Evolutionary conservation across 2,329 filamentous ascomycete genomes (phyloP).

Genomic region (Scedosporium aurantiacum): DNA sequence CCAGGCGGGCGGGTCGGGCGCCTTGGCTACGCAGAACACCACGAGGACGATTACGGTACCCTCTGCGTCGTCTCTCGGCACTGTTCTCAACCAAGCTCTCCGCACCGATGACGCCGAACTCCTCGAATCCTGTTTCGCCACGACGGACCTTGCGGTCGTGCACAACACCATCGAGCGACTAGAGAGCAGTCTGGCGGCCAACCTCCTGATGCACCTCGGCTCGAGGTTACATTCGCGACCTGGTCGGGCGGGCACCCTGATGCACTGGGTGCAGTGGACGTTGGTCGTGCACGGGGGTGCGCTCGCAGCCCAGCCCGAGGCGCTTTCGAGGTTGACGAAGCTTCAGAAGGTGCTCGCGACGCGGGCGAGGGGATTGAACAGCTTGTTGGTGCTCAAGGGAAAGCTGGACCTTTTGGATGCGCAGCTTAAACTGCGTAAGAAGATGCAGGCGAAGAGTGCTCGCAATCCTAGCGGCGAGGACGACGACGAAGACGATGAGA

Average conservation of each 20-base stretch:
- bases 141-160: slow-evolving; percentile 64
- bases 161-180: slow-evolving; percentile 83
- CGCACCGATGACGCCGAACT: slow-evolving; percentile 83
- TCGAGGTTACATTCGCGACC: slow-evolving; percentile 79
- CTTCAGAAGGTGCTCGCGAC: slow-evolving; percentile 82
- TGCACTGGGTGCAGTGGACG: slow-evolving; percentile 95
- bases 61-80: slow-evolving; percentile 71
- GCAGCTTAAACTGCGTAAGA: slow-evolving; percentile 71
- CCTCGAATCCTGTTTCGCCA: slow-evolving; percentile 84
- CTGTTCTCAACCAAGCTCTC: slow-evolving; percentile 86
- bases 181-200: slow-evolving; percentile 71
- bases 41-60: slow-evolving; percentile 40
- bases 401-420: slow-evolving; percentile 90
- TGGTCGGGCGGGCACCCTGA: slow-evolving; percentile 78
- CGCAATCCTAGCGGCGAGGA: slow-evolving; percentile 27
- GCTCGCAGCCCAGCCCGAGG: slow-evolving; percentile 72
- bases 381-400: slow-evolving; percentile 79
- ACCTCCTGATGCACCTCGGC: slow-evolving; percentile 71
- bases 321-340: slow-evolving; percentile 65
- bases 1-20: slow-evolving; percentile 17
- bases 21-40: slow-evolving; percentile 27
- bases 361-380: slow-evolving; percentile 69
- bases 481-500: slow-evolving; percentile 49
- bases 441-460: slow-evolving; percentile 19
- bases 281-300: slow-evolving; percentile 86